Base-by-base conservation (phyloP, 768 basidiomycete species). In the Psilocybe azurescens region DNA sequence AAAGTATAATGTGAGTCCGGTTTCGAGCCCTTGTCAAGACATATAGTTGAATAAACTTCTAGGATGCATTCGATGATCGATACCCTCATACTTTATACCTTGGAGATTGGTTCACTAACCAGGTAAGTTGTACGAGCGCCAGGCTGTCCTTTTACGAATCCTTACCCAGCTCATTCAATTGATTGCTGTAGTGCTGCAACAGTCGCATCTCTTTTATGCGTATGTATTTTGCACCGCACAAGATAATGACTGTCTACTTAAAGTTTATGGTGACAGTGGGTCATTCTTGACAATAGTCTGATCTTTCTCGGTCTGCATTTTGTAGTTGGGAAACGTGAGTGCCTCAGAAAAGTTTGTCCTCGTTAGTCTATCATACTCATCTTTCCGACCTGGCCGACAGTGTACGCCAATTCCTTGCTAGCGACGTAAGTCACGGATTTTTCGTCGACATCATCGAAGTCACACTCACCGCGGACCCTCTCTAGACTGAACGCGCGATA, bases 71-170 rank as follows among this genome's bases (percentile, higher is more conserved):
- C 73, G 3, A 66, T 85, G 33, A 77, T 85, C 53, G 74, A 83
- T 49, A 69, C 78, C 0, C 70, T 84, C 33, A 80, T 80, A 18
- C 66, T 80, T 3, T 85, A 85, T 64, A 77, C 83, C 0, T 80
- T 84, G 52, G 83, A 85, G 68, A 85, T 77, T 51, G 83, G 83
- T 30, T 72, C 78, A 18, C 69, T 85, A 32, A 84, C 83, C 16
- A 78, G 80, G 79, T 79, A 36, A 30, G 52, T 53, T 20, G 33
- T 16, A 38, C 16, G 6, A 9, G 14, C 32, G 24, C 24, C 24
- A 32, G 33, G 33, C 33, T 11, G 11, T 36, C 28, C 50, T 11
- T 51, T 5, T 6, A 51, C 50, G 13, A 29, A 53, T 36, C 11
- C 16, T 13, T 28, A 2, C 18, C 5, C 18, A 16, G 8, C 39